Evolutionary conservation across 371 early-diverging fungal genomes (phyloP), one percentile per base, ranked within the genome.

Genomic region (Catenaria anguillulae): DNA sequence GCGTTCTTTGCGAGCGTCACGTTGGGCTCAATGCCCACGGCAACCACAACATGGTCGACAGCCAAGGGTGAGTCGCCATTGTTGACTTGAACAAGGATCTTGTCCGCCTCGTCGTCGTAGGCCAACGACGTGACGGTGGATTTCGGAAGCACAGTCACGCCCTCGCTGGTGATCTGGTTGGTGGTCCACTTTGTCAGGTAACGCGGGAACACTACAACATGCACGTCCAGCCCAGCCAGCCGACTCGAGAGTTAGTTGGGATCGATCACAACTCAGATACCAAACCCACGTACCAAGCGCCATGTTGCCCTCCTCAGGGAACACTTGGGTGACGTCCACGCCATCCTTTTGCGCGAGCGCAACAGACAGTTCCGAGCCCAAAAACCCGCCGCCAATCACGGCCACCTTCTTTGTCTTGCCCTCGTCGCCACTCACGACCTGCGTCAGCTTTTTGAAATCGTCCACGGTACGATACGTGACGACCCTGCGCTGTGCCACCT

Each of bases 261-360:
- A n/a, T n/a, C n/a, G n/a, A n/a, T n/a, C n/a, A n/a, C n/a, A n/a
- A n/a, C n/a, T n/a, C n/a, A n/a, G n/a, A n/a, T n/a, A n/a, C n/a
- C n/a, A 86, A 71, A 87, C 79, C 8, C 84, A 79, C 40, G 40
- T 5, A 40, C 40, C 40, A n/a, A 78, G 73, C 37, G 79, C 79
- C 84, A 87, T 82, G 67, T 85, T 85, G 42, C 84, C 84, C 43
- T 79, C 77, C 71, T 85, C 87, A 50, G 84, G 81, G 78, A 83
- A 84, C 50, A 84, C 68, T 66, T 86, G 87, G 17, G 80, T 81
- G n/a, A 85, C 77, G 63, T 75, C 72, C 62, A 73, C 76, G n/a
- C n/a, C n/a, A n/a, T n/a, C n/a, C 54, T 74, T 68, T 33, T 79
- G 75, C 26, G 85, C 80, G 52, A 87, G 68, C 23, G 85, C 85